A percentile compares a stretch with the other conserved stretches of the same genome.
Evolutionary conservation across 2,329 filamentous ascomycete genomes (phyloP).

Genomic region (Xenoacremonium recifei): DNA sequence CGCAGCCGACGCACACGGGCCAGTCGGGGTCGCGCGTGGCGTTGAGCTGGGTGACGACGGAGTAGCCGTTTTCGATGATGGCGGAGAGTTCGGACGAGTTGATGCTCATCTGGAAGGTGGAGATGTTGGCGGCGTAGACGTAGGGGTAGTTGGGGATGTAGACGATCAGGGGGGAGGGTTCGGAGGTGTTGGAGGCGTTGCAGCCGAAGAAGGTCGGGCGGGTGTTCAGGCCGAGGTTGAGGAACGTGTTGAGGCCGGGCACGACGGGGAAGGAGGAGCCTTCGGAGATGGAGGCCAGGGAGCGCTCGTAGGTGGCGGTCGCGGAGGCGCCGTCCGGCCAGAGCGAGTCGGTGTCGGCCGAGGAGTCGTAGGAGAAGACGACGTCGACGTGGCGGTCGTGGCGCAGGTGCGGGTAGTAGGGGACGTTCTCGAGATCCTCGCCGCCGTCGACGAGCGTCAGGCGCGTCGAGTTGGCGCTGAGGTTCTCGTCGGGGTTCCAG

Average conservation of each 20-base stretch:
- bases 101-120: constrained; percentile 71
- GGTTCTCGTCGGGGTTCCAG: constrained; percentile 47
- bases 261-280: constrained; percentile 58
- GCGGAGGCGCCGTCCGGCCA: constrained; percentile 63
- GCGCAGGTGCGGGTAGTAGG: constrained; percentile 63
- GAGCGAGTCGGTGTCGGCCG: constrained; percentile 55
- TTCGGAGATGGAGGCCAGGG: constrained; percentile 45
- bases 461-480: constrained; percentile 41
- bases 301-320: constrained; percentile 56
- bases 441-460: constrained; percentile 81
- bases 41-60: constrained; percentile 81
- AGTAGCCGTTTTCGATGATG: constrained; percentile 84
- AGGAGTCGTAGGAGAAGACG: constrained; percentile 64
- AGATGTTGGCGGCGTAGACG: constrained; percentile 71
- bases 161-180: constrained; percentile 67
- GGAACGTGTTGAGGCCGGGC: constrained; percentile 54
- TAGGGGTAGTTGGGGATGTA: constrained; percentile 83
- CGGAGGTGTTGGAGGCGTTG: constrained; percentile 53
- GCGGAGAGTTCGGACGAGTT: constrained; percentile 65
- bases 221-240: constrained; percentile 57
- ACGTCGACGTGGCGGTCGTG: constrained; percentile 55
- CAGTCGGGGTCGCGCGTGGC: constrained; percentile 71
- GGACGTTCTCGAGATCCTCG: constrained; percentile 77
- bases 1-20: constrained; percentile 84
- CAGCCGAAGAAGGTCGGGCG: constrained; percentile 65